Base-by-base conservation (phyloP, 768 basidiomycete genomes). In the Collybiopsis confluens region DNA sequence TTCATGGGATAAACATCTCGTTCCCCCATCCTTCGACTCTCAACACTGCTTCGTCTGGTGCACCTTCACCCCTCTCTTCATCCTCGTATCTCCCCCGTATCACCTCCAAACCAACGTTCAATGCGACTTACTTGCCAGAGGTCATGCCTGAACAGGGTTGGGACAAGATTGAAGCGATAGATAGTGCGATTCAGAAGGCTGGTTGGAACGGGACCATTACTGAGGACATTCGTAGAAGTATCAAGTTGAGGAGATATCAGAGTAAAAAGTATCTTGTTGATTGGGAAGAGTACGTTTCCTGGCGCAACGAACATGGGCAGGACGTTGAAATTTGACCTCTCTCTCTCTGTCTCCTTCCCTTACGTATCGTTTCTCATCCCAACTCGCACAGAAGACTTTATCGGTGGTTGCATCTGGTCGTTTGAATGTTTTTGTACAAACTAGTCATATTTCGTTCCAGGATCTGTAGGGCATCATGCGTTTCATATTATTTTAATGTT, bases 91-190 rank as follows among this genome's bases (percentile, higher is more conserved):
- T 88, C 55, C 84, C 63, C 3, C 79, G 70, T 54, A 64, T 78
- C 24, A 74, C 72, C 33, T 78, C 75, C 57, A 83, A 74, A 64
- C 81, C 81, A 58, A 73, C 78, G 1, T 85, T 95, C 61, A 80
- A 84, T 10, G 94, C 95, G 7, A 94, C 92, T 0, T 99, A 95
- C 70, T 79, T 99, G 10, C 97, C 97, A 4, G 86, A 98, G 52
- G 89, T 99, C 55, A 88, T 91, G 40, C 81, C 86, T 0, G 91
- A 92, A 35, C 96, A 98, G 68, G 94, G 92, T 6, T 99, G 97
- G 97, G 82, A 85, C 57, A 89, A 88, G 78, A 73, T 87, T 54
- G 90, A 97, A 68, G 87, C 96, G 6, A 72, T 99, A 36, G 86
- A 95, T 61, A 92, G 86, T 61, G 92, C 94, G 26, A 92, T 98